Conservation (phyloP, 768 basidiomycete genomes). For the Daedaleopsis sinensis region DNA sequence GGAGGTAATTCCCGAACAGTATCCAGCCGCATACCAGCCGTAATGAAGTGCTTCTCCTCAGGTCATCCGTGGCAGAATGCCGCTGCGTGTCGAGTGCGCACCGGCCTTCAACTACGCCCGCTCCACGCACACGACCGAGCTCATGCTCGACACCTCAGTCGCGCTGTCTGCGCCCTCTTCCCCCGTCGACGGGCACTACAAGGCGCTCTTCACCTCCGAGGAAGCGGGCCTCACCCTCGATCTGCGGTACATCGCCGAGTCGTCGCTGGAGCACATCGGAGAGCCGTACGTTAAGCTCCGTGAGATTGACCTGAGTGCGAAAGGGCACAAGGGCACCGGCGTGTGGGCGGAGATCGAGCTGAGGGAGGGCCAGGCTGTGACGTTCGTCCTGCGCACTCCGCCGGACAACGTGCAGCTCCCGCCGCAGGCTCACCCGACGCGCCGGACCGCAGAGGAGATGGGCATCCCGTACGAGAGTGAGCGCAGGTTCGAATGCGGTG, state of each 20-base stretch:
- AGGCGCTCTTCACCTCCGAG: conserved; percentile 61
- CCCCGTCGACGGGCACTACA: conserved; percentile 44
- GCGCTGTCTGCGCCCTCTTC: conserved; percentile 22
- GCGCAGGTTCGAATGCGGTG: conserved; percentile 5
- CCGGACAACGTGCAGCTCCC: conserved; percentile 28
- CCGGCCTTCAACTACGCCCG: conserved; percentile 97
- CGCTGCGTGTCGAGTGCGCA: conserved; percentile 85
- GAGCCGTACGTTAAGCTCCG: conserved; percentile 62
- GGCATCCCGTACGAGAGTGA: conserved; percentile 50
- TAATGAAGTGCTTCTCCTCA: conserved; percentile 29
- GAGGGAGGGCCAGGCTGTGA: conserved; percentile 86
- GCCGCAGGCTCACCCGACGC: conserved; percentile 37
- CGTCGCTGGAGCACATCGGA: conserved; percentile 50
- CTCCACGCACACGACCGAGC: conserved; percentile 65
- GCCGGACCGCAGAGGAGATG: conserved; percentile 43
- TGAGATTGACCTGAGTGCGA: conserved; percentile 68
- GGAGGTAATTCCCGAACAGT: conserved; percentile 45
- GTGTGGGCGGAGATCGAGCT: conserved; percentile 63
- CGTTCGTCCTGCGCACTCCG: conserved; percentile 80
- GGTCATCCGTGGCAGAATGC: conserved; percentile 82
- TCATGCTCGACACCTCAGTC: conserved; percentile 52
- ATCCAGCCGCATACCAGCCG: too few species aligned
- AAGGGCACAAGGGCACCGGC: conserved; percentile 77
- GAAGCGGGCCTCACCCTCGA: conserved; percentile 61
- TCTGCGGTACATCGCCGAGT: conserved; percentile 72